A percentile compares a stretch with the other conserved stretches of the same genome.
Conservation (phyloP, 768 basidiomycete species). For the Gymnopilus junonius region DNA sequence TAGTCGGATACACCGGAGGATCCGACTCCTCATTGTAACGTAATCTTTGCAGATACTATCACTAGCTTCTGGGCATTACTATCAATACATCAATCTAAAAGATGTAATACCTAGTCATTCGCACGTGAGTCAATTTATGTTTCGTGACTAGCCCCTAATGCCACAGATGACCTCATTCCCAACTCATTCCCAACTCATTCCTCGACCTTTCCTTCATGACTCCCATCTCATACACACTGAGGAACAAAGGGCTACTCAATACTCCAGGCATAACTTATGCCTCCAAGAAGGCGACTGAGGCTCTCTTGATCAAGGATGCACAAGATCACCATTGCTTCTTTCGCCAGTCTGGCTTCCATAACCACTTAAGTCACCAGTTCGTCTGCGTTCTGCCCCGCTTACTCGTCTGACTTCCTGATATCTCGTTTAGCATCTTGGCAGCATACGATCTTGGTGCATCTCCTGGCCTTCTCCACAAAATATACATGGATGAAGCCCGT, state of each 20-base stretch:
- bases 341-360: constrained; percentile 46
- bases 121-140: too few species aligned
- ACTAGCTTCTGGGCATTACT: too few species aligned
- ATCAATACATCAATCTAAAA: too few species aligned
- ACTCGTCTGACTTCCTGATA: not conserved
- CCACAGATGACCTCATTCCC: too few species aligned
- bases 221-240: constrained; percentile 26
- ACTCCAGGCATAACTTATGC: constrained; percentile 49
- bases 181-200: too few species aligned
- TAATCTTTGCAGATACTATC: too few species aligned
- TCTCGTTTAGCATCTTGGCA: constrained; percentile 48
- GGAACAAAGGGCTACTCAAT: constrained; percentile 45
- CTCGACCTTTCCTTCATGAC: constrained; percentile 15
- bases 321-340: constrained; percentile 57
- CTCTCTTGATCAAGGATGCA: constrained; percentile 51
- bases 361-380: constrained; percentile 65
- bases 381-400: constrained; percentile 16
- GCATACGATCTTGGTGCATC: constrained; percentile 62
- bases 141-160: too few species aligned
- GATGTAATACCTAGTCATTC: too few species aligned
- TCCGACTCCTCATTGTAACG: too few species aligned
- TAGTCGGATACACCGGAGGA: too few species aligned
- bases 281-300: constrained; percentile 45
- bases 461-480: constrained; percentile 47
- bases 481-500: constrained; percentile 46